These are phyloP conservation scores for Macrocybe gigantea DNA, from an alignment of 768 basidiomycete genomes.

Conservation along the genomic window DNA sequence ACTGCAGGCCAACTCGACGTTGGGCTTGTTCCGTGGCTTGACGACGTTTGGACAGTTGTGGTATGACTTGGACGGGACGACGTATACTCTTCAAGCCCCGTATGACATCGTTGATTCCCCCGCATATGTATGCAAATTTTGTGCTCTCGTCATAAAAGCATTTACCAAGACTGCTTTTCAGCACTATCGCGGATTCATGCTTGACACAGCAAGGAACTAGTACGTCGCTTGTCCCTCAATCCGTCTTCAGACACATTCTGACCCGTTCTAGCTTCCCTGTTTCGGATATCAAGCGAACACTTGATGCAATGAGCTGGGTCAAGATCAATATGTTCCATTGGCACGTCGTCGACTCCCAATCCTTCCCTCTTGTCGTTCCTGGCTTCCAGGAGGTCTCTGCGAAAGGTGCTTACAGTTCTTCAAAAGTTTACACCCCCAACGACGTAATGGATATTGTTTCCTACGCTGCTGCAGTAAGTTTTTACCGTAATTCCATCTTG, in stretches of 20 bases:
- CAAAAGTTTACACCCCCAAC: conserved; percentile 42
- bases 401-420: conserved; percentile 62
- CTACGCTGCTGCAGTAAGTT: conserved; percentile 66
- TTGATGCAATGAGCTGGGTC: conserved; percentile 76
- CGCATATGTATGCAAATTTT: conserved; percentile 46
- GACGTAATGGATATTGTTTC: conserved; percentile 57
- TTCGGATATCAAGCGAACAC: conserved; percentile 55
- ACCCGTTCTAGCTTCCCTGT: conserved; percentile 46
- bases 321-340: conserved; percentile 83
- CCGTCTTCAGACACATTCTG: not conserved
- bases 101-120: conserved; percentile 57
- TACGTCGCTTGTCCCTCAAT: conserved; percentile 20
- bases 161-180: conserved; percentile 15
- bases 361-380: conserved; percentile 66
- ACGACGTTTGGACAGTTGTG: conserved; percentile 72
- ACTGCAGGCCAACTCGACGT: conserved; percentile 54
- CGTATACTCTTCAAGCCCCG: conserved; percentile 53
- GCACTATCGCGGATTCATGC: conserved; percentile 73
- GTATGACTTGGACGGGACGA: conserved; percentile 46
- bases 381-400: conserved; percentile 53
- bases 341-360: conserved; percentile 81
- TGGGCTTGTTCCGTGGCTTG: conserved; percentile 68
- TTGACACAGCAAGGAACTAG: conserved; percentile 79
- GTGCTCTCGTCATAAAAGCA: not conserved
- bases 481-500: not conserved